Base-by-base conservation (phyloP, 768 basidiomycete species). In the Suillus brevipes region DNA sequence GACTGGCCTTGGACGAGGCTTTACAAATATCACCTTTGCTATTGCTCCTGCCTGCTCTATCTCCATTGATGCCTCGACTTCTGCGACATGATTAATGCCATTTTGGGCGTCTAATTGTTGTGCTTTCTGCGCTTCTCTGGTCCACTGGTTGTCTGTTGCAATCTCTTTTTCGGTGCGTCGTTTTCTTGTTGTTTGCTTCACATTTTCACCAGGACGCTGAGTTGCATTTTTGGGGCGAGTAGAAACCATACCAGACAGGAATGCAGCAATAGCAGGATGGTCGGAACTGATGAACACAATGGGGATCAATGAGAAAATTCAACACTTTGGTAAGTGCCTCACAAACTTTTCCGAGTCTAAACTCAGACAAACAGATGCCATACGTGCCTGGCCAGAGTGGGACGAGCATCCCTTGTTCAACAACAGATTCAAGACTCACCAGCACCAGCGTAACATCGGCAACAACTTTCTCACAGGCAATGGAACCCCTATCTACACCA, bases 111-210 rank as follows among this genome's bases (percentile, higher is more conserved):
- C 62, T 45, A 53, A 40, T 10, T 34, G 49, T 25, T 59, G 23
- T n/a, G 57, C 60, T n/a, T 43, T 57, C 38, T 60, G 40, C 1
- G 50, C 61, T n/a, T 62, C 61, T 40, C 47, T 65, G 28, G 57
- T 40, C 25, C 13, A 23, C 49, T 65, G 36, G 42, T 0, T 49
- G 23, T 68, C 62, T 2, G n/a, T 62, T 4, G 53, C 62, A 34
- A 65, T 66, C 31, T 68, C 38, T 14, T 49, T 62, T 40, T 61
- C 58, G n/a, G 67, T 66, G 43, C 45, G 13, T 61, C 37, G 42
- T 14, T 68, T 68, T 34, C 34, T 43, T 2, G 36, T 38, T 18
- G 64, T 25, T 28, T 58, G 13, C 6, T 60, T 36, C 34, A 65
- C 20, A 31, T 63, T 63, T 1, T 58, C 14, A n/a, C 61, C 67